These are phyloP conservation scores for Serendipita indica DNA, from an alignment of 768 basidiomycete species.

Conservation along the genomic window DNA sequence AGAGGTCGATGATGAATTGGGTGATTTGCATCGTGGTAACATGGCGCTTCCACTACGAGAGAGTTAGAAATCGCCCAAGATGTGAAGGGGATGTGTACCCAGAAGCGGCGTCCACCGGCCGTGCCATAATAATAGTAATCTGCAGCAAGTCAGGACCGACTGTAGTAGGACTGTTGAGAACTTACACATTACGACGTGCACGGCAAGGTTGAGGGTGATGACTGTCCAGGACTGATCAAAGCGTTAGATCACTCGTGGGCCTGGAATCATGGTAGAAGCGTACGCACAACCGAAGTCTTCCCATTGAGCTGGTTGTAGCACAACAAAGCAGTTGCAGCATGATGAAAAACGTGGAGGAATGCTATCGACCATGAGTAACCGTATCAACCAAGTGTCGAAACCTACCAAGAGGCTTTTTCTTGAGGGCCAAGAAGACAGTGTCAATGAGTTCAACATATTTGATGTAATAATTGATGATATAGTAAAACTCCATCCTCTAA, in stretches of 20 bases:
- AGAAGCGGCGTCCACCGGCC: constrained; percentile 90
- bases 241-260: constrained; percentile 4
- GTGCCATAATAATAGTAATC: constrained; percentile 99
- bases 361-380: constrained; percentile 32
- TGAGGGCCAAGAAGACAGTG: constrained; percentile 91
- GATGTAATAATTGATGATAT: constrained; percentile 98
- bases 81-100: constrained; percentile 39
- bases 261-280: constrained; percentile 8
- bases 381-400: constrained; percentile 9
- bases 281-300: constrained; percentile 77
- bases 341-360: constrained; percentile 98
- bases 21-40: constrained; percentile 91
- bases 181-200: constrained; percentile 97
- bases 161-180: neutral
- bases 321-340: constrained; percentile 90
- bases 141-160: constrained; percentile 21
- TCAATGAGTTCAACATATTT: constrained; percentile 94
- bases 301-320: constrained; percentile 93
- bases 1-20: constrained; percentile 88
- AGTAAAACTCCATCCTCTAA: constrained; percentile 86
- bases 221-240: constrained; percentile 82
- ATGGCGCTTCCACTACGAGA: constrained; percentile 90
- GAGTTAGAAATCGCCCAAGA: constrained; percentile 8
- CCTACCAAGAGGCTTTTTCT: constrained; percentile 94
- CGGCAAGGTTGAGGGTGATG: constrained; percentile 75